A percentile compares a stretch with the other conserved stretches of the same genome.
Evolutionary conservation across 1,284 basidiomycete species (phyloP).

Genomic region (Calocybe gambosa): DNA sequence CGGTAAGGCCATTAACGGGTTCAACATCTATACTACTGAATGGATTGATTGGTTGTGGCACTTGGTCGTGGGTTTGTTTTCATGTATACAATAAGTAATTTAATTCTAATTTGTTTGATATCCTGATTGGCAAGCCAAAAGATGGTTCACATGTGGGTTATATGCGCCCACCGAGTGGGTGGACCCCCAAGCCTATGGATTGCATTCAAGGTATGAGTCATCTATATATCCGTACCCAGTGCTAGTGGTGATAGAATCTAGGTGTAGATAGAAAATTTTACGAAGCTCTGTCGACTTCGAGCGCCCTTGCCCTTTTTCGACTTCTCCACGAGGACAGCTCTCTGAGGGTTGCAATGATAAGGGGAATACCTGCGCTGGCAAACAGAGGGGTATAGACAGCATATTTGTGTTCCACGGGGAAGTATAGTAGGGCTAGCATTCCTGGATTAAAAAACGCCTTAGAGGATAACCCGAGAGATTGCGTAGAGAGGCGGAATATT

Average conservation of each 20-base stretch:
- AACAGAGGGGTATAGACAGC: conserved; percentile 93
- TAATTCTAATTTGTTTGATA: no score
- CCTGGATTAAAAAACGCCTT: conserved; percentile 95
- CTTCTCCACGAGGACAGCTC: conserved; percentile 59
- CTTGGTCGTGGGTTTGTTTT: no score
- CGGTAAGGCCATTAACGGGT: no score
- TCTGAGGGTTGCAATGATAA: conserved; percentile 68
- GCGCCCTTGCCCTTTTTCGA: conserved; percentile 17
- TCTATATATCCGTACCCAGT: background rate
- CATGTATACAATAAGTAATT: no score
- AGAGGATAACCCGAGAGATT: conserved; percentile 71
- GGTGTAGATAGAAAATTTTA: background rate
- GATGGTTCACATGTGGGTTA: no score
- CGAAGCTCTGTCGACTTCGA: background rate
- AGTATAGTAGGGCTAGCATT: conserved; percentile 95
- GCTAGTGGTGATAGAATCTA: no score
- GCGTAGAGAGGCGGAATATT: conserved; percentile 56
- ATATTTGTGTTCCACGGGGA: conserved; percentile 93
- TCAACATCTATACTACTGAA: no score
- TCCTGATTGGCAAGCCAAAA: no score
- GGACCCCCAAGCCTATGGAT: no score
- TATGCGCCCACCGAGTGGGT: no score
- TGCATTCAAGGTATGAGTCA: no score
- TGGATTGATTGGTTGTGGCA: no score
- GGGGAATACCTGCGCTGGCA: conserved; percentile 79